phyloP scores from a whole-genome alignment of 148 eudicot species.

The Rhododendron ferrugineum region DNA sequence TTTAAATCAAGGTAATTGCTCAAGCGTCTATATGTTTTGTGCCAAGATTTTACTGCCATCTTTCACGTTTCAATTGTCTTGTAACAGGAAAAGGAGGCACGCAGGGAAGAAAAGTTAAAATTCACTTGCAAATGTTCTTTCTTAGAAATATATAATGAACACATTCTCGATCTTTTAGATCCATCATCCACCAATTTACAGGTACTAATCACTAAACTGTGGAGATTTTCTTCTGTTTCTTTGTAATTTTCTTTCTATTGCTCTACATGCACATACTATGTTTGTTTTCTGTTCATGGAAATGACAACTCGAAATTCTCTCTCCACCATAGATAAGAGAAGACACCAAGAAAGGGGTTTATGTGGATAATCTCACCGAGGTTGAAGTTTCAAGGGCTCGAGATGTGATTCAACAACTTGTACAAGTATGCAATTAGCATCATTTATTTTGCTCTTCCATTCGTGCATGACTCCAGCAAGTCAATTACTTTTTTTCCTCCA shows the following conservation, averaged over 20 bases:
- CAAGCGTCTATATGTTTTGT: not conserved
- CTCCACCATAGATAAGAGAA: constrained; percentile 66
- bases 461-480: not conserved
- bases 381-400: constrained; percentile 85
- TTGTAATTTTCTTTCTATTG: not conserved
- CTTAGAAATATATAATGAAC: constrained; percentile 93
- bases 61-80: constrained; percentile 13
- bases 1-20: not conserved
- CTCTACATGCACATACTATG: not conserved
- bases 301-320: not conserved
- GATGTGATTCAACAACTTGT: constrained; percentile 91
- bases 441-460: not conserved
- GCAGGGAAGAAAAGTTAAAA: constrained; percentile 79
- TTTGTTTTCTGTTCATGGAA: not conserved
- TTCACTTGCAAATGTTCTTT: constrained; percentile 95
- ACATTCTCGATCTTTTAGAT: constrained; percentile 89
- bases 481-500: not conserved
- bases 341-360: constrained; percentile 90
- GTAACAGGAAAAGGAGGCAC: constrained; percentile 86
- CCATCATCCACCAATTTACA: constrained; percentile 84
- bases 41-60: not conserved
- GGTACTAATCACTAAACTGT: constrained; percentile 25
- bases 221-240: not conserved
- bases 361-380: constrained; percentile 83
- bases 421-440: constrained; percentile 38